Conservation (phyloP, 768 basidiomycete genomes). For the Hypholoma sublateritium region DNA sequence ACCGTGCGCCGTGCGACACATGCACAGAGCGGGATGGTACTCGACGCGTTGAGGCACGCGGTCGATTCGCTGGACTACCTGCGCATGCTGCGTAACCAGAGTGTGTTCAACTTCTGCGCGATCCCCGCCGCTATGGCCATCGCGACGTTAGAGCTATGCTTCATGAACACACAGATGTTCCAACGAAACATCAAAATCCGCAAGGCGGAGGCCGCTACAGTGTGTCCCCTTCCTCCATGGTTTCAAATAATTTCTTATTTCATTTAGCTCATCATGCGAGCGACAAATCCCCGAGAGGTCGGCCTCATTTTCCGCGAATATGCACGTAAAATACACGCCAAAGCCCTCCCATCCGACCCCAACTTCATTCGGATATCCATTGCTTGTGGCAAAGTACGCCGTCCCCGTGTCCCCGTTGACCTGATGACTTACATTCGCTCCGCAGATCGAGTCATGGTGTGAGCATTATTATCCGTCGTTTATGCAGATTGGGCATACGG, state of each 20-base stretch:
- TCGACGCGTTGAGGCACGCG: constrained; percentile 84
- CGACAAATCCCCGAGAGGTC: constrained; percentile 91
- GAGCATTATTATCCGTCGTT: constrained; percentile 95
- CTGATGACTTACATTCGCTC: not conserved
- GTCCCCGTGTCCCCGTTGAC: not conserved
- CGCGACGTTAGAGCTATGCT: constrained; percentile 88
- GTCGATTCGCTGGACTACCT: constrained; percentile 90
- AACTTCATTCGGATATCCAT: constrained; percentile 82
- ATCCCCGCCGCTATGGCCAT: constrained; percentile 96
- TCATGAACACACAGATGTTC: constrained; percentile 90
- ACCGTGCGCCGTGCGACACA: constrained; percentile 68
- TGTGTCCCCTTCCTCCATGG: constrained; percentile 31
- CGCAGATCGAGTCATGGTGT: constrained; percentile 88
- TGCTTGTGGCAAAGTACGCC: constrained; percentile 76
- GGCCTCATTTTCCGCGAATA: constrained; percentile 85
- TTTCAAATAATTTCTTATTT: not conserved
- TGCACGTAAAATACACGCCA: constrained; percentile 79
- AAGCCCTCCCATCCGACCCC: constrained; percentile 79
- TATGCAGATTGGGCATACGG: constrained; percentile 42
- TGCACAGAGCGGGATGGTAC: constrained; percentile 85
- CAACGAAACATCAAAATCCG: constrained; percentile 92
- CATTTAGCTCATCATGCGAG: constrained; percentile 82
- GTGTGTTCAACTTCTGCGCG: constrained; percentile 93
- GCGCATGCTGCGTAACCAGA: constrained; percentile 82
- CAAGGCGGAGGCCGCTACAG: constrained; percentile 84